Conservation (phyloP, 495 filamentous ascomycete genomes). For the Neurospora tetraspora region DNA sequence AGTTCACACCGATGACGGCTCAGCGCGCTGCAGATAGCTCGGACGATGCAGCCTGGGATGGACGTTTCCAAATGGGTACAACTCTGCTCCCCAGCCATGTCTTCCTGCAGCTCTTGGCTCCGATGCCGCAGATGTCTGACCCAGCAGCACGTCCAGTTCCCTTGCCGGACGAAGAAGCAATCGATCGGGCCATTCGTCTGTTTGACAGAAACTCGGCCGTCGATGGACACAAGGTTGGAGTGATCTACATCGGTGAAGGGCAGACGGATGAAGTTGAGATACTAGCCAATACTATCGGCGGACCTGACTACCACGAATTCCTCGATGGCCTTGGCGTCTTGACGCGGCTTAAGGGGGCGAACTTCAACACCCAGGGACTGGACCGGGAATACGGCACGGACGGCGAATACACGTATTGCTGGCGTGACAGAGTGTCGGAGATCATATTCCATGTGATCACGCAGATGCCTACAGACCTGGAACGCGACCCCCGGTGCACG, state of each 20-base stretch:
- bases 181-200: constrained; percentile 60
- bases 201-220: constrained; percentile 88
- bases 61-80: constrained; percentile 31
- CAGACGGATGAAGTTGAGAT: constrained; percentile 77
- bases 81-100: constrained; percentile 72
- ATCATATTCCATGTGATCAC: constrained; percentile 93
- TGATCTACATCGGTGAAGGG: constrained; percentile 80
- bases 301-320: constrained; percentile 76
- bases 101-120: constrained; percentile 68
- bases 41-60: constrained; percentile 27
- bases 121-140: constrained; percentile 51
- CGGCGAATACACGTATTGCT: constrained; percentile 79
- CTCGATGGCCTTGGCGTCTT: constrained; percentile 70
- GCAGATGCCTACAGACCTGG: constrained; percentile 85
- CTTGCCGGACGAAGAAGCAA: constrained; percentile 72
- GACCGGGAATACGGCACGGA: constrained; percentile 65
- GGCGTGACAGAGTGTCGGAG: constrained; percentile 89
- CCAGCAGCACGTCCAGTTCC: constrained; percentile 58
- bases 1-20: constrained; percentile 54
- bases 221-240: constrained; percentile 89
- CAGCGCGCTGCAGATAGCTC: constrained; percentile 49
- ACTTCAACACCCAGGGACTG: constrained; percentile 91
- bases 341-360: constrained; percentile 65
- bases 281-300: constrained; percentile 72
- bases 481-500: constrained; percentile 62